Conservation (phyloP, 495 filamentous ascomycete species). For the Podospora tetraspora region DNA sequence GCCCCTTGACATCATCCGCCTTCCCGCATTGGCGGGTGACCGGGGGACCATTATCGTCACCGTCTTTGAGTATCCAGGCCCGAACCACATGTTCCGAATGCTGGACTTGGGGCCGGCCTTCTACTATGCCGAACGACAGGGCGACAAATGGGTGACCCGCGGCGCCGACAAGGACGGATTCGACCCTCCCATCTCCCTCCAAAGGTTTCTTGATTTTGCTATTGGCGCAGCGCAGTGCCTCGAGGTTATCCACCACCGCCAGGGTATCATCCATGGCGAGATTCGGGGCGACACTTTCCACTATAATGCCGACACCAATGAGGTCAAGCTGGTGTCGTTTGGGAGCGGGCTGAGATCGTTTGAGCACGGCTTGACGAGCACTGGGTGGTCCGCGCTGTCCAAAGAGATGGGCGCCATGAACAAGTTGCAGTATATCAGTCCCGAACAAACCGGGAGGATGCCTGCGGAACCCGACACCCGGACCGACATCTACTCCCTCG, state of each 20-base stretch:
- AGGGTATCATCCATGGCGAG: slow-evolving; percentile 80
- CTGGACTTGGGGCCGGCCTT: slow-evolving; percentile 74
- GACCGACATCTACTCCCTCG: slow-evolving; percentile 86
- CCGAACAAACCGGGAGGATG: slow-evolving; percentile 87
- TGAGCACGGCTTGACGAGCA: slow-evolving; percentile 78
- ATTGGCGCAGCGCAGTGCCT: slow-evolving; percentile 78
- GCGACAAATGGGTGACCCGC: slow-evolving; percentile 42
- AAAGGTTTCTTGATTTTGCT: slow-evolving; percentile 79
- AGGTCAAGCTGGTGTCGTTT: slow-evolving; percentile 75
- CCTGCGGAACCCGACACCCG: slow-evolving; percentile 82
- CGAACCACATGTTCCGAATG: slow-evolving; percentile 63
- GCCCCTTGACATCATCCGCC: slow-evolving; percentile 65
- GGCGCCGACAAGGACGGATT: slow-evolving; percentile 37
- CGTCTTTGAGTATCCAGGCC: slow-evolving; percentile 73
- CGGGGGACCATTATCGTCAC: slow-evolving; percentile 60
- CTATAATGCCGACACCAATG: slow-evolving; percentile 59
- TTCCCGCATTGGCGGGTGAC: slow-evolving; percentile 60
- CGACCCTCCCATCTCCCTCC: slow-evolving; percentile 58
- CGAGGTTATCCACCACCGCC: slow-evolving; percentile 79
- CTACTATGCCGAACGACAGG: slow-evolving; percentile 49
- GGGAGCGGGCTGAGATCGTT: slow-evolving; percentile 80
- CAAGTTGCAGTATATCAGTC: slow-evolving; percentile 82
- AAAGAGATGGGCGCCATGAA: slow-evolving; percentile 74
- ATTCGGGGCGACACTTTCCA: slow-evolving; percentile 85
- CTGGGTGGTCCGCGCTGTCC: slow-evolving; percentile 76